phyloP scores from a whole-genome alignment of 805 yeast species.

The Kurtzmaniella fragi region DNA sequence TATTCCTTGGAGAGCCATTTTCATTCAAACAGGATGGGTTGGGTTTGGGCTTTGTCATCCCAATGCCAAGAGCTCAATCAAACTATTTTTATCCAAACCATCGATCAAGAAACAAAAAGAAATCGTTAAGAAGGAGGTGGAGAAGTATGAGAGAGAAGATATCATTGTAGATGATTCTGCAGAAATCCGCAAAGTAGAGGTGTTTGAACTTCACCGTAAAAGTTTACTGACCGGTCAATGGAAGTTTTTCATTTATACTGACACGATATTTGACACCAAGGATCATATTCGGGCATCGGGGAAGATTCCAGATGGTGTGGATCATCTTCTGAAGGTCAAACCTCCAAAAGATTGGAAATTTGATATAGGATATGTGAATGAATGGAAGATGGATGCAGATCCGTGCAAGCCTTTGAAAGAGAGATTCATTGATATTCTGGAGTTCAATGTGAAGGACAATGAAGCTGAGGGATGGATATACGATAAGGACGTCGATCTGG shows the following conservation, averaged over 20 bases:
- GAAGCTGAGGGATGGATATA: slow-evolving; percentile 49
- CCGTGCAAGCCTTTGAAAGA: slow-evolving; percentile 49
- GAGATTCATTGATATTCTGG: slow-evolving; percentile 27
- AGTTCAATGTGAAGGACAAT: slow-evolving; percentile 16
- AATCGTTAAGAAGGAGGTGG: slow-evolving; percentile 24
- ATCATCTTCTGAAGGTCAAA: slow-evolving; percentile 45
- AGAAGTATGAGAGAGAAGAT: slow-evolving; percentile 37
- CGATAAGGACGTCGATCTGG: slow-evolving; percentile 27
- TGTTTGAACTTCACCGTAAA: slow-evolving; percentile 69
- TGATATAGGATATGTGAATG: slow-evolving; percentile 43
- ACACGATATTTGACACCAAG: slow-evolving; percentile 46
- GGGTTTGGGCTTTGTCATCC: slow-evolving; percentile 58
- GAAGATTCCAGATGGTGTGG: slow-evolving; percentile 63
- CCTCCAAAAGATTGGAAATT: slow-evolving; percentile 78
- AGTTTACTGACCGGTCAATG: slow-evolving; percentile 58
- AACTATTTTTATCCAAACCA: slow-evolving; percentile 5
- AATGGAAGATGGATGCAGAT: slow-evolving; percentile 62
- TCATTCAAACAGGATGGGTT: slow-evolving; percentile 57
- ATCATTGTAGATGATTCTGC: slow-evolving; percentile 71
- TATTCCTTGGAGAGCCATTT: slow-evolving; percentile 61
- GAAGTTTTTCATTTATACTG: slow-evolving; percentile 56
- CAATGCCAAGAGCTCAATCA: slow-evolving; percentile 27
- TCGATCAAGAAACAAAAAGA: slow-evolving; percentile 15
- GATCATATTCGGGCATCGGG: slow-evolving; percentile 37
- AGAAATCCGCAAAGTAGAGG: slow-evolving; percentile 57